These are phyloP conservation scores for Kregervanrija delftensis DNA, from an alignment of 805 yeast genomes.

Conservation along the genomic window DNA sequence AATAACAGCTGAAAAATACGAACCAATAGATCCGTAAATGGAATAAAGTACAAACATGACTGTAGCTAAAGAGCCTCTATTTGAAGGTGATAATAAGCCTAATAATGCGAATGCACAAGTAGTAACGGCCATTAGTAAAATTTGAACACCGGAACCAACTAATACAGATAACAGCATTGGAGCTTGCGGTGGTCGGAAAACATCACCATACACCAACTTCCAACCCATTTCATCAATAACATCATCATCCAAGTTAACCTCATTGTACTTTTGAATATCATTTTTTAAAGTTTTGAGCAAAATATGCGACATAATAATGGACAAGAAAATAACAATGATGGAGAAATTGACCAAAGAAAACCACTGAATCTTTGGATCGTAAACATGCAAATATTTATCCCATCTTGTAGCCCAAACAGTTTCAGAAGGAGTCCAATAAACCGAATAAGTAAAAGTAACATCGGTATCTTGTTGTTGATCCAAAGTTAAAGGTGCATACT, in stretches of 20 bases:
- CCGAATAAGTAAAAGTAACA: constrained; percentile 83
- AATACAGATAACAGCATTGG: constrained; percentile 69
- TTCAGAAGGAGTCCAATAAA: constrained; percentile 57
- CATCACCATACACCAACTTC: constrained; percentile 94
- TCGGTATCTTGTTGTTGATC: constrained; percentile 41
- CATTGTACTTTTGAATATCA: constrained; percentile 86
- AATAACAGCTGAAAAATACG: constrained; percentile 77
- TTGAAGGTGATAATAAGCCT: constrained; percentile 89
- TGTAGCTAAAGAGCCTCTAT: constrained; percentile 89
- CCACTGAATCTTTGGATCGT: constrained; percentile 94
- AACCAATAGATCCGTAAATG: constrained; percentile 72
- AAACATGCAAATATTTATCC: constrained; percentile 92
- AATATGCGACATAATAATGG: constrained; percentile 72
- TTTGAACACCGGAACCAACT: constrained; percentile 84
- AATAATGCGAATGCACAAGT: constrained; percentile 78
- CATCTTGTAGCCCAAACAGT: constrained; percentile 97
- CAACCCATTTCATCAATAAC: constrained; percentile 93
- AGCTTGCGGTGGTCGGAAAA: constrained; percentile 75
- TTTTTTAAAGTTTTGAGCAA: constrained; percentile 71
- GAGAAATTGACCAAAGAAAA: constrained; percentile 85
- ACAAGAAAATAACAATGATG: constrained; percentile 68
- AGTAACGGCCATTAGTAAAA: constrained; percentile 65
- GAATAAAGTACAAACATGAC: constrained; percentile 83
- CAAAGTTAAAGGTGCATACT: constrained; percentile 39
- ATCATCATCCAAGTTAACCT: constrained; percentile 79